Evolutionary conservation across 495 filamentous ascomycete genomes (phyloP).

Genomic region (Parathielavia appendiculata): DNA sequence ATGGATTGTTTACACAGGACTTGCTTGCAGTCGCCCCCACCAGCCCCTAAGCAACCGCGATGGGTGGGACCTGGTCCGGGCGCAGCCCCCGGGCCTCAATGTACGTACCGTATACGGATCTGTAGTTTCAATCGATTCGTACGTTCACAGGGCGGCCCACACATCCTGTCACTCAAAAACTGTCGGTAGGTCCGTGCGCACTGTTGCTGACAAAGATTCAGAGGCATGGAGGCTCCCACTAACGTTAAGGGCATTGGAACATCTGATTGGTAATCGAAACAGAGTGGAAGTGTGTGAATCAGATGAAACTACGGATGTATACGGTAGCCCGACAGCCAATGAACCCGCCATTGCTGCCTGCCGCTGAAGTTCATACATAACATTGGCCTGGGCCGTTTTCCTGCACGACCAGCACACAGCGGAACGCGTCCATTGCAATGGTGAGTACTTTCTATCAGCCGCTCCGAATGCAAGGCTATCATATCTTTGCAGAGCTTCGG

Average conservation of each 20-base stretch:
- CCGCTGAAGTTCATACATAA: conserved; percentile 10
- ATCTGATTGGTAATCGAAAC: no score
- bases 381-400: neutral
- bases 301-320: no score
- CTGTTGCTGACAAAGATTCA: no score
- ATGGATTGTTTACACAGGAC: conserved; percentile 27
- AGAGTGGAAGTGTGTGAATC: no score
- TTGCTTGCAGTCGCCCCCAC: conserved; percentile 17
- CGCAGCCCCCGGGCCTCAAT: neutral
- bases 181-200: no score
- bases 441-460: conserved; percentile 18
- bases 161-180: no score
- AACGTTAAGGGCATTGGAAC: no score
- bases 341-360: conserved; percentile 1
- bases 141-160: no score
- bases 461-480: neutral
- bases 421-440: conserved; percentile 21
- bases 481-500: neutral
- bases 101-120: neutral
- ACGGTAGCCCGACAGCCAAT: conserved; percentile 17
- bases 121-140: no score
- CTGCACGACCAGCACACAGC: no score
- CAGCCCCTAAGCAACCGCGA: conserved; percentile 22
- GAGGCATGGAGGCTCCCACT: no score
- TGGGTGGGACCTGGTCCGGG: conserved; percentile 1